Evolutionary conservation across 345 rosid genomes (phyloP).

Genomic region (Kandelia obovata): DNA sequence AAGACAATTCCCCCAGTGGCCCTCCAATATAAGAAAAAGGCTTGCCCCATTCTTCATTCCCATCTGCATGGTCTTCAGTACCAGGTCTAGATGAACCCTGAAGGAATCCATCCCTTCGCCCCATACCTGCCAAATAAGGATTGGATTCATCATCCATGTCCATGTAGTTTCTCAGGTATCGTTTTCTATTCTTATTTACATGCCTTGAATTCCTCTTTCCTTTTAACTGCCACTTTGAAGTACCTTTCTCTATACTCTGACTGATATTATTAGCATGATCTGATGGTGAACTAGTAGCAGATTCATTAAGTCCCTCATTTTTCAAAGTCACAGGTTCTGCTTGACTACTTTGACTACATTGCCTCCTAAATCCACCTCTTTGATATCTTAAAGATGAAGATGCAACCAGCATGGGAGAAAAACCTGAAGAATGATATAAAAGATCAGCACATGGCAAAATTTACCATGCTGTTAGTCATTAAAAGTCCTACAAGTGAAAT

Average conservation of each 20-base stretch:
- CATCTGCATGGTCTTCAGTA: conserved; percentile 29
- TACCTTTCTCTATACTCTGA: conserved; percentile 55
- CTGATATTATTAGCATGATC: conserved; percentile 31
- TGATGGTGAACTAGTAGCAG: conserved; percentile 33
- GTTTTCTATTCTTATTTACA: conserved; percentile 60
- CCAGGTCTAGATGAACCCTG: conserved; percentile 15
- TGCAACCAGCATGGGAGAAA: conserved; percentile 33
- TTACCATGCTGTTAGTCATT: background rate
- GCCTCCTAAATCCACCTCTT: conserved; percentile 43
- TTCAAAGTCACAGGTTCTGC: conserved; percentile 42
- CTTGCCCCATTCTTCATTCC: conserved; percentile 36
- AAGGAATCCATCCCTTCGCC: conserved; percentile 35
- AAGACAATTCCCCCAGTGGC: conserved; percentile 33
- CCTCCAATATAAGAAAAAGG: conserved; percentile 34
- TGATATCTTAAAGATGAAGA: conserved; percentile 37
- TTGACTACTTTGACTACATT: conserved; percentile 41
- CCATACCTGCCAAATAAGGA: conserved; percentile 26
- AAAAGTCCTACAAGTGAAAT: background rate
- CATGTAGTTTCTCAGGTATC: conserved; percentile 41
- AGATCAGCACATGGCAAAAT: conserved; percentile 1
- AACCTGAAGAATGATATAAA: conserved; percentile 35
- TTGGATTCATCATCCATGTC: conserved; percentile 44
- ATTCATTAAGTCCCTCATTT: conserved; percentile 45
- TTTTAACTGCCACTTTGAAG: conserved; percentile 89
- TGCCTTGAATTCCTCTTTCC: conserved; percentile 93